These are phyloP conservation scores for Fusarium brevicatenulatum DNA, from an alignment of 2,329 filamentous ascomycete species.

Conservation along the genomic window DNA sequence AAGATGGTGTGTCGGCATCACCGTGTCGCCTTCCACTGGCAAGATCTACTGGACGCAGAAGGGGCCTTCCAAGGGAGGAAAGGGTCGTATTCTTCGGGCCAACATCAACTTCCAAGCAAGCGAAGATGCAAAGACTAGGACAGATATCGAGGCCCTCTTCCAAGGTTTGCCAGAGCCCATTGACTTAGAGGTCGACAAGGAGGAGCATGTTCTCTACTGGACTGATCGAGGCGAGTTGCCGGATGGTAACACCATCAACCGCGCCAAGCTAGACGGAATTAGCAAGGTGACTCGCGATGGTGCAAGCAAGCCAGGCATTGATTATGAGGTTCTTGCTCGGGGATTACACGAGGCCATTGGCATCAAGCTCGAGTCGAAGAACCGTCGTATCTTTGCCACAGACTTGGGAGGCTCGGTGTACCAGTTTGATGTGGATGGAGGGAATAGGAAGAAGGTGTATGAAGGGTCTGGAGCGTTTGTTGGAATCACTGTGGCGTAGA, in stretches of 20 bases:
- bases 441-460: background rate
- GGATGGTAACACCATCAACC: background rate
- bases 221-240: background rate
- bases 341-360: constrained; percentile 1
- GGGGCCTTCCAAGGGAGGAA: background rate
- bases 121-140: background rate
- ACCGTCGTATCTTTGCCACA: background rate
- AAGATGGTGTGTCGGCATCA: background rate
- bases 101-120: background rate
- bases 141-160: background rate
- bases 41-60: constrained; percentile 16
- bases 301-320: fast-evolving
- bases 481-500: background rate
- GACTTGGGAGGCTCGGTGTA: constrained; percentile 5
- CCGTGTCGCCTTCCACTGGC: background rate
- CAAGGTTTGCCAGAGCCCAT: background rate
- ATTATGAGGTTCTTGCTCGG: background rate
- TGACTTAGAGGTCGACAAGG: background rate
- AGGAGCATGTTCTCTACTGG: background rate
- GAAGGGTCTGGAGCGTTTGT: background rate
- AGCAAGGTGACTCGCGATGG: fast-evolving
- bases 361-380: background rate
- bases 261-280: background rate
- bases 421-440: background rate
- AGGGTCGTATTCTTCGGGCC: background rate